Conservation (phyloP, 306 rosid species). For the Urtica urens region DNA sequence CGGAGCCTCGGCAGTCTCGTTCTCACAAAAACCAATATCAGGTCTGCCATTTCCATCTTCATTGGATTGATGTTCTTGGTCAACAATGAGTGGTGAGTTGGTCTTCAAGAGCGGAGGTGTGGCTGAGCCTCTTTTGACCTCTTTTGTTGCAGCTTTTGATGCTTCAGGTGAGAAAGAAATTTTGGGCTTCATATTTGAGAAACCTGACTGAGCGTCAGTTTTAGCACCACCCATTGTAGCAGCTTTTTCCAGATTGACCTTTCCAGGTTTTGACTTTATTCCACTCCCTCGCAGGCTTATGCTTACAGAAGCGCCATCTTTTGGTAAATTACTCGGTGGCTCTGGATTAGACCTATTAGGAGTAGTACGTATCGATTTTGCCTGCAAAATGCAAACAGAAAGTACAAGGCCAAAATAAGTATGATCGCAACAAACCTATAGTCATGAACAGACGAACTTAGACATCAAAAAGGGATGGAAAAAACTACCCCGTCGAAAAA, state of each 20-base stretch:
- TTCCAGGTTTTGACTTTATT: conserved; percentile 41
- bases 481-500: conserved; percentile 86
- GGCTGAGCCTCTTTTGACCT: conserved; percentile 16
- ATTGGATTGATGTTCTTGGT: conserved; percentile 12
- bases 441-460: background rate
- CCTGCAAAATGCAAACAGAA: conserved; percentile 29
- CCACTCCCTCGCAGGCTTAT: conserved; percentile 32
- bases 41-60: too few species aligned
- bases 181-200: conserved; percentile 15
- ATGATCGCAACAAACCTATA: background rate
- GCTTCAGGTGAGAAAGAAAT: conserved; percentile 25
- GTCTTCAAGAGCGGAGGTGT: conserved; percentile 18
- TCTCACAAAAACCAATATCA: too few species aligned
- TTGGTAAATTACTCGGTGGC: conserved; percentile 43
- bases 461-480: conserved; percentile 5
- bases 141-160: conserved; percentile 22
- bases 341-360: conserved; percentile 39
- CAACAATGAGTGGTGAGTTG: conserved; percentile 12
- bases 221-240: conserved; percentile 9
- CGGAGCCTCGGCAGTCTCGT: too few species aligned
- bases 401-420: background rate
- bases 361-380: conserved; percentile 42
- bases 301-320: conserved; percentile 26
- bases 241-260: conserved; percentile 37
- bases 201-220: conserved; percentile 21